Percentiles rank a stretch among this genome's conserved stretches.
Conservation (phyloP, 345 rosid species). For the Conringia planisiliqua region DNA sequence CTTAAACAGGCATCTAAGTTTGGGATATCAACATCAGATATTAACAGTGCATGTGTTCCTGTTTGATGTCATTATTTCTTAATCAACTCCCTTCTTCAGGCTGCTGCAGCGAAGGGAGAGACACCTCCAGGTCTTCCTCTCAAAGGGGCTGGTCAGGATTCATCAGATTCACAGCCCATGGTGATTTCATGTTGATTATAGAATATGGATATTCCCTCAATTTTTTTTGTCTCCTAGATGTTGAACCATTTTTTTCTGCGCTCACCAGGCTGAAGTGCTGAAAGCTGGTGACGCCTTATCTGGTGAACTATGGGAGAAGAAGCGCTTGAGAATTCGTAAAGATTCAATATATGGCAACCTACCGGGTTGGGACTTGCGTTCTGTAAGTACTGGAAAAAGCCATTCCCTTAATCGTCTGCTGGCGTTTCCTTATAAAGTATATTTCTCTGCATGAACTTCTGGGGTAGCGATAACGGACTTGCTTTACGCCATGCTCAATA, state of each 20-base stretch:
- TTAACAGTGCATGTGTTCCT: background rate
- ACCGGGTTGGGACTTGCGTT: conserved; percentile 94
- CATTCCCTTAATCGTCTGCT: background rate
- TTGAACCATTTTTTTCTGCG: conserved; percentile 10
- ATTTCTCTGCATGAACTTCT: background rate
- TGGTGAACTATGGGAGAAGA: conserved; percentile 88
- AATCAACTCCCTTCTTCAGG: conserved; percentile 48
- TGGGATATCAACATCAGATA: no score
- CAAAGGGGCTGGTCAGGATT: conserved; percentile 96
- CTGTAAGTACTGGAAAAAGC: conserved; percentile 64
- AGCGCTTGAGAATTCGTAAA: conserved; percentile 83
- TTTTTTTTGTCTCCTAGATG: background rate
- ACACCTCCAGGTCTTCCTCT: conserved; percentile 99
- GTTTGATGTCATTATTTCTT: background rate
- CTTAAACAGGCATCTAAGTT: no score
- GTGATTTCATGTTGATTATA: conserved; percentile 38
- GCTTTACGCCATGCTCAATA: no score
- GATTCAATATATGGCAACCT: conserved; percentile 75
- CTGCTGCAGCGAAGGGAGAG: conserved; percentile 99
- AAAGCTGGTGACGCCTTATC: conserved; percentile 91
- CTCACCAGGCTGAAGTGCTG: conserved; percentile 60
- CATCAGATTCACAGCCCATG: conserved; percentile 83
- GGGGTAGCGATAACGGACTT: no score
- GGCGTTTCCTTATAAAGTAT: background rate
- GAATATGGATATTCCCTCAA: background rate